A percentile compares a stretch with the other conserved stretches of the same genome.
Conservation (phyloP, 176 grass and related monocot genomes). For the Calamus simplicifolius region DNA sequence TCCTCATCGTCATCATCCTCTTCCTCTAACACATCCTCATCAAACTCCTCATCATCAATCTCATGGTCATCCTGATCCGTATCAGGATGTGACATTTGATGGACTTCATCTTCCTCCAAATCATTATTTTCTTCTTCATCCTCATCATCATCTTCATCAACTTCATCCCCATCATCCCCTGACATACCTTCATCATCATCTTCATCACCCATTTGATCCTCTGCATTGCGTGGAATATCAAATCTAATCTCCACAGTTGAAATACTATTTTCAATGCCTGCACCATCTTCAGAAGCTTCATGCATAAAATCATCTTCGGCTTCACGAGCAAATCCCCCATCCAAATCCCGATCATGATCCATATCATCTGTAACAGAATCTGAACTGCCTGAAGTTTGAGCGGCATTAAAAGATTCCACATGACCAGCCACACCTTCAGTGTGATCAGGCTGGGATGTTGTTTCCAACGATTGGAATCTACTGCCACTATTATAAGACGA, state of each 20-base stretch:
- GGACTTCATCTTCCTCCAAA: constrained; percentile 75
- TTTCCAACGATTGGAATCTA: constrained; percentile 63
- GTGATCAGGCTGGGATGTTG: constrained; percentile 46
- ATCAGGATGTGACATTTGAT: constrained; percentile 81
- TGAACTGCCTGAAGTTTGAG: constrained; percentile 50
- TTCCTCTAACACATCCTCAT: constrained; percentile 90
- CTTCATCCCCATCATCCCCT: constrained; percentile 36
- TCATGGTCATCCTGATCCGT: constrained; percentile 96
- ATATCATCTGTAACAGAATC: constrained; percentile 83
- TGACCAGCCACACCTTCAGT: constrained; percentile 54
- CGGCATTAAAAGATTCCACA: constrained; percentile 51
- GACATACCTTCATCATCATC: constrained; percentile 65
- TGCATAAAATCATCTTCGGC: constrained; percentile 94
- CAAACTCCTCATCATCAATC: constrained; percentile 97
- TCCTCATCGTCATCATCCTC: constrained; percentile 91
- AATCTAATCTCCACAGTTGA: constrained; percentile 94
- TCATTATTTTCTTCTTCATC: constrained; percentile 81
- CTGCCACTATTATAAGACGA: constrained; percentile 28
- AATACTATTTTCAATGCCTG: constrained; percentile 50
- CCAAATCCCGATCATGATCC: constrained; percentile 73
- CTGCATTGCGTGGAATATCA: constrained; percentile 66
- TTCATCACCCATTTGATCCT: no score
- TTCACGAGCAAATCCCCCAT: constrained; percentile 49
- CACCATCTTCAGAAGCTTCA: constrained; percentile 78
- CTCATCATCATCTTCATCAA: constrained; percentile 58